Conservation (phyloP, 1,284 basidiomycete genomes). For the Waitea zeae region DNA sequence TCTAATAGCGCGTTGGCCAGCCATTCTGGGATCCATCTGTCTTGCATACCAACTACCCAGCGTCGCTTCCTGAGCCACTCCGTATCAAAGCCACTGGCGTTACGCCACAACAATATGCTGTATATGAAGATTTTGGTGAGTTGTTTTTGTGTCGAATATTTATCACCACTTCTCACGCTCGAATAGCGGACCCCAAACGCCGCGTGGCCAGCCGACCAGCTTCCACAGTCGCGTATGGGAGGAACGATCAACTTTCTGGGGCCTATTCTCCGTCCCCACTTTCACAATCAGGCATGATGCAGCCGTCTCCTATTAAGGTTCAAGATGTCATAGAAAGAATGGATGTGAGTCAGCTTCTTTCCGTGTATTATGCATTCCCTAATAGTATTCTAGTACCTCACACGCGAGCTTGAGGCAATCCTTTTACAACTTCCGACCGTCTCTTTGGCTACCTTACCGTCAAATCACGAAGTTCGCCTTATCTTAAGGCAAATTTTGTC, state of each 20-base stretch:
- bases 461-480: constrained; percentile 75
- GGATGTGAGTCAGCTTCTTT: constrained; percentile 21
- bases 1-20: constrained; percentile 48
- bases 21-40: constrained; percentile 79
- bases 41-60: constrained; percentile 58
- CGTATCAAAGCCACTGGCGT: constrained; percentile 77
- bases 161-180: too few species aligned
- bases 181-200: constrained; percentile 36
- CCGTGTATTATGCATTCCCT: neutral
- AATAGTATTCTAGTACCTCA: constrained; percentile 26
- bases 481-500: constrained; percentile 71
- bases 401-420: constrained; percentile 68
- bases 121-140: constrained; percentile 92
- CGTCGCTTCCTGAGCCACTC: constrained; percentile 78
- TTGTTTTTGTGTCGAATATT: constrained; percentile 4
- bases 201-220: constrained; percentile 41
- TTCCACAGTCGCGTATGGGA: constrained; percentile 39
- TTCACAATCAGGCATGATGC: too few species aligned
- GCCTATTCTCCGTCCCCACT: constrained; percentile 32
- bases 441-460: constrained; percentile 52
- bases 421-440: constrained; percentile 52
- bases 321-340: constrained; percentile 18
- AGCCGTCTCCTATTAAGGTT: constrained; percentile 9
- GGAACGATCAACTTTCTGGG: constrained; percentile 27
- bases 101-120: constrained; percentile 66